Conservation (phyloP, 208 protist species). For the Trypanosoma brucei region DNA sequence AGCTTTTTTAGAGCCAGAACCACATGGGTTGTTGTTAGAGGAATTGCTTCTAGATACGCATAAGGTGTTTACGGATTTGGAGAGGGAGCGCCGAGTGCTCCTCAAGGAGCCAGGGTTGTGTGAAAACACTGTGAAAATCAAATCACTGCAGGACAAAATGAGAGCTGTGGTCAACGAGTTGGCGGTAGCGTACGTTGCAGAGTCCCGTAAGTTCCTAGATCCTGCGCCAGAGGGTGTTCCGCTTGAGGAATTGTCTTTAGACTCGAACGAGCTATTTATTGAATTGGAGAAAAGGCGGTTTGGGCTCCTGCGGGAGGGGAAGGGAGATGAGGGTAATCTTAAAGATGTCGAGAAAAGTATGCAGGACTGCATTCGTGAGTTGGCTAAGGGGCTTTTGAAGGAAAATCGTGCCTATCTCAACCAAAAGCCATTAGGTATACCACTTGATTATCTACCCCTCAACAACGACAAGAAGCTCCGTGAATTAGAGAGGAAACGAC, state of each 20-base stretch:
- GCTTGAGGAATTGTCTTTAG: slow-evolving; percentile 46
- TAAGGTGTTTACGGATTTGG: slow-evolving; percentile 30
- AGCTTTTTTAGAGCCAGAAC: slow-evolving; percentile 49
- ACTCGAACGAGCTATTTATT: slow-evolving; percentile 49
- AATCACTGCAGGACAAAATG: slow-evolving; percentile 41
- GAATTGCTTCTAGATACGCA: slow-evolving; percentile 56
- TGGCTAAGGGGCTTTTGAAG: slow-evolving; percentile 64
- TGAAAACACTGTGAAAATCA: slow-evolving; percentile 22
- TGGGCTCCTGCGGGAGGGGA: slow-evolving; percentile 27
- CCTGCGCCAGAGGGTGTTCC: slow-evolving; percentile 55
- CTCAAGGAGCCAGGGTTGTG: slow-evolving; percentile 19
- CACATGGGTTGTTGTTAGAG: slow-evolving; percentile 48
- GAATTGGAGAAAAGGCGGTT: slow-evolving; percentile 53
- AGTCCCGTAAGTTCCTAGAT: slow-evolving; percentile 51
- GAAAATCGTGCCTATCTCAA: slow-evolving; percentile 61
- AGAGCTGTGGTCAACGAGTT: slow-evolving; percentile 50
- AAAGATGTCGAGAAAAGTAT: slow-evolving; percentile 47
- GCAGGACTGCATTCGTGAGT: slow-evolving; percentile 58
- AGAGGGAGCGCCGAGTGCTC: slow-evolving; percentile 36
- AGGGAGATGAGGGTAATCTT: slow-evolving; percentile 39
- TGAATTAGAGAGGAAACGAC: slow-evolving; percentile 5
- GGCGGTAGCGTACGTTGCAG: slow-evolving; percentile 40
- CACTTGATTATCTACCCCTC: slow-evolving; percentile 58
- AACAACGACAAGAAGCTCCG: slow-evolving; percentile 58
- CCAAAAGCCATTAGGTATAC: slow-evolving; percentile 61